Conservation (phyloP, 192 early-diverging fungal genomes). For the Globomyces pollinis-pini region DNA sequence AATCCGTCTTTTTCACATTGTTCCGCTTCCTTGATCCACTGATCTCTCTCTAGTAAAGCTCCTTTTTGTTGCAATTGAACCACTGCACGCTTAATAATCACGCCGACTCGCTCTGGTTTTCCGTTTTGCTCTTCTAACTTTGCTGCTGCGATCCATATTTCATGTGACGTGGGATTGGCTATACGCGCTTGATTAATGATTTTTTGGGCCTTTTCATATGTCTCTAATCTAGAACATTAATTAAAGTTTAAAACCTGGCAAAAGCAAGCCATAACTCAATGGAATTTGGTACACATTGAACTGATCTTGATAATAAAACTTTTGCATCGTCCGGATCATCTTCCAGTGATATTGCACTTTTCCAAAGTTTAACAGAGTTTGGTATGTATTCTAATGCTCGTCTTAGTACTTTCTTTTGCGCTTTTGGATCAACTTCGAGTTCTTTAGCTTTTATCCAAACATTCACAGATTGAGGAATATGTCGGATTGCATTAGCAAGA, state of each 20-base stretch:
- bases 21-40: constrained; percentile 86
- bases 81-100: constrained; percentile 66
- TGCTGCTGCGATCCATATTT: constrained; percentile 93
- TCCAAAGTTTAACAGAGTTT: constrained; percentile 87
- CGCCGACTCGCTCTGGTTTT: constrained; percentile 55
- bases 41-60: constrained; percentile 64
- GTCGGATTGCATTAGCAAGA: constrained; percentile 80
- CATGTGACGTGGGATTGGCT: constrained; percentile 79
- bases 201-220: constrained; percentile 76
- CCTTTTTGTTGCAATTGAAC: constrained; percentile 56
- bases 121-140: constrained; percentile 81
- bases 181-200: constrained; percentile 87
- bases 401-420: constrained; percentile 75
- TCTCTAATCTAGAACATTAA: constrained; percentile 85
- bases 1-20: constrained; percentile 72
- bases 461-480: constrained; percentile 85
- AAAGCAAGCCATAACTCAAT: constrained; percentile 95
- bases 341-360: constrained; percentile 82
- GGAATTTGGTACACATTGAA: constrained; percentile 83
- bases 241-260: too few species aligned
- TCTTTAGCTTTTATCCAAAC: constrained; percentile 86
- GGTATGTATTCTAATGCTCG: constrained; percentile 91
- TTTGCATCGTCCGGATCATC: constrained; percentile 87
- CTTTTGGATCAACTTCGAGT: constrained; percentile 69
- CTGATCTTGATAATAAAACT: constrained; percentile 83